Evolutionary conservation across 352 stramenopile species (phyloP), one percentile per base, ranked within the genome.

Genomic region (Albugo candida): DNA sequence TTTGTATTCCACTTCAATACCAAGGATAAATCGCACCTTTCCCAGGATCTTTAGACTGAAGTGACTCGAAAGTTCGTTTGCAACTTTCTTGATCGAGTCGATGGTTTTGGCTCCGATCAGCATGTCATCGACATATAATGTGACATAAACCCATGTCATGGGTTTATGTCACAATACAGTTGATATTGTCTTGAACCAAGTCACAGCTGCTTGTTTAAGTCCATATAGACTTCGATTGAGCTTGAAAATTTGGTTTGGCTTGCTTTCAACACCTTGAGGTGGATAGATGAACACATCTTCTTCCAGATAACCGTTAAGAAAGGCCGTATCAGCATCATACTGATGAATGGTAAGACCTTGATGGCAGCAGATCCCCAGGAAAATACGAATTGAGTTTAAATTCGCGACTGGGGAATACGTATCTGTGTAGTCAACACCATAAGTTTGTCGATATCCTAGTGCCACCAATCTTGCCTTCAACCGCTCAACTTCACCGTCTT

Each of bases 141-240:
- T 31, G 36, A n/a, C 41, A 55, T 1, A 58, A 50, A 16, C 52
- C 55, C 0, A 54, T 41, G 27, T 36, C 55, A n/a, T 19, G 44
- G 36, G 38, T 34, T 3, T 37, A 20, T 0, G 17, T 44, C 56
- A 56, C 0, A 65, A 55, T 0, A 55, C 42, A 5, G 1, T 0
- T 34, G 56, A 43, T 17, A 65, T 57, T 0, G 40, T 63, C 38
- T 55, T 56, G 24, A 61, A 48, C 55, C 52, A 67, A 17, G 53
- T 54, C n/a, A n/a, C n/a, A 12, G 48, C 52, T 1, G 47, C 55
- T 18, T 63, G 41, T 36, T 56, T 54, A 2, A 57, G 27, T 0
- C 51, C 58, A 34, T 60, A 62, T 12, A 60, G 49, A 1, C 52
- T 45, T 48, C 58, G 56, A 24, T 52, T 19, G 5, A 56, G 12